Conservation (phyloP, 495 filamentous ascomycete species). For the Penicillium antarcticum region DNA sequence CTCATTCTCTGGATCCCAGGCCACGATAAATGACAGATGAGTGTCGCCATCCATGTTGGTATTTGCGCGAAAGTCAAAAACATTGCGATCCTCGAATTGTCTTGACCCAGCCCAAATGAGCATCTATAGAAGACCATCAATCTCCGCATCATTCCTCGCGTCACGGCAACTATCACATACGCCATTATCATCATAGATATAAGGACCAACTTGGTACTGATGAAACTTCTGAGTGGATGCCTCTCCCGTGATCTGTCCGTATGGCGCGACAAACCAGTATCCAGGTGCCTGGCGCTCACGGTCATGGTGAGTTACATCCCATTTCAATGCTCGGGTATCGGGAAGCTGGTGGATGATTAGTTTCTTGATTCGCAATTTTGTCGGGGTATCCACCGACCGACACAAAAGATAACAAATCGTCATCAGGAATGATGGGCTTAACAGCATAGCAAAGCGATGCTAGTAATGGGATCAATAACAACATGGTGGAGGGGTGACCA, state of each 20-base stretch:
- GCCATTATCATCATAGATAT: constrained; percentile 42
- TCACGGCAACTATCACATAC: constrained; percentile 11
- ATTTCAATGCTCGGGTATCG: constrained; percentile 29
- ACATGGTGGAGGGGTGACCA: no score
- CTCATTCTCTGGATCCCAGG: constrained; percentile 36
- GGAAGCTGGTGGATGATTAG: no score
- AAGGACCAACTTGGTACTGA: constrained; percentile 41
- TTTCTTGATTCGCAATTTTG: no score
- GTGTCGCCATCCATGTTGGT: constrained; percentile 32
- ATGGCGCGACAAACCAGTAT: constrained; percentile 45
- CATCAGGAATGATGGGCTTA: no score
- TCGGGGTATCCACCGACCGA: no score
- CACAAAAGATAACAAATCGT: no score
- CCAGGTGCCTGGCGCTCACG: constrained; percentile 26
- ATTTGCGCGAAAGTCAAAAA: constrained; percentile 41
- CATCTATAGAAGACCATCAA: constrained; percentile 16
- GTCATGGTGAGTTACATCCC: constrained; percentile 22
- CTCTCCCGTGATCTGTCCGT: constrained; percentile 28
- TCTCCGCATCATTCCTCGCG: neutral
- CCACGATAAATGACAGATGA: constrained; percentile 46
- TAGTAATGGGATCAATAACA: no score
- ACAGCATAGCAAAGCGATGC: no score
- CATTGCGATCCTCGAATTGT: constrained; percentile 33
- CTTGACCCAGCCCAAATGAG: constrained; percentile 41
- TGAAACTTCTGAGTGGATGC: constrained; percentile 25